Conservation (phyloP, 2,329 filamentous ascomycete species). For the Talaromyces sp. region DNA sequence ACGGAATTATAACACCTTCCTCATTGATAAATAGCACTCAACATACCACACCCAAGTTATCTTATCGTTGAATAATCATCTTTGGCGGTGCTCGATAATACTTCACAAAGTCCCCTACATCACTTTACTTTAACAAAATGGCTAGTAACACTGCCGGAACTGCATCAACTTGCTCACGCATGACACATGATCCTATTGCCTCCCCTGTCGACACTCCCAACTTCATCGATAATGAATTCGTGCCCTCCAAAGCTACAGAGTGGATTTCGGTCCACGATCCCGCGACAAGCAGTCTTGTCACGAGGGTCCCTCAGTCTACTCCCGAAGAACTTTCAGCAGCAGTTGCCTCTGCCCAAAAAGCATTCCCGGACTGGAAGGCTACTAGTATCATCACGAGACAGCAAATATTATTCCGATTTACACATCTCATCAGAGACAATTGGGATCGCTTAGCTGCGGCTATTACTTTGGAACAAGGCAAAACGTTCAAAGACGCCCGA, state of each 20-base stretch:
- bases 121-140: neutral
- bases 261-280: neutral
- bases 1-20: neutral
- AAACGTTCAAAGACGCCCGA: no score
- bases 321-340: no score
- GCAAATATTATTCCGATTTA: no score
- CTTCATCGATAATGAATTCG: neutral
- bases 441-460: no score
- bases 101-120: neutral
- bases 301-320: no score
- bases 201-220: neutral
- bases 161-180: neutral
- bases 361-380: no score
- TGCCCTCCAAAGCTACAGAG: neutral
- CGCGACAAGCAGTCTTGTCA: neutral
- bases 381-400: no score
- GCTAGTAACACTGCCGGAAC: neutral
- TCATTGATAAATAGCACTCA: neutral
- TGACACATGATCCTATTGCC: neutral
- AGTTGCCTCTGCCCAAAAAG: no score
- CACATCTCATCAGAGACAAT: no score
- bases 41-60: neutral
- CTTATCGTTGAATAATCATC: neutral
- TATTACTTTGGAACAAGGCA: no score
- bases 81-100: neutral